phyloP scores from a whole-genome alignment of 331 rosid species.

The Quercus lobata region DNA sequence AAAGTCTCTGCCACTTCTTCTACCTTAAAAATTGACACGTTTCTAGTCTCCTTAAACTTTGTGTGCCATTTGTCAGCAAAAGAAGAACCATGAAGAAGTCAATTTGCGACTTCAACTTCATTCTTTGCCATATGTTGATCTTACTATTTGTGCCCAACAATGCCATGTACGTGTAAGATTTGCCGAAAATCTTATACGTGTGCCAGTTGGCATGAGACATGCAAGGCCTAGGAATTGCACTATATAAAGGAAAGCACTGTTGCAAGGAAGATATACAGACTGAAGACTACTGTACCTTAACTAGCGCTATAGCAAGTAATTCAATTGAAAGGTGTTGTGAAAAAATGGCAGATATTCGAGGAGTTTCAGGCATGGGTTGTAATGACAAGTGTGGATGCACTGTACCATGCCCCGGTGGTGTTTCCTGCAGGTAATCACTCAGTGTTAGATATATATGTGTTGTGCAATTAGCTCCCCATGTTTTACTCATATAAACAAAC shows the following conservation, averaged over 20 bases:
- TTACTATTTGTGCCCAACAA: too few relatives aligned
- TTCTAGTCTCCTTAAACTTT: not conserved
- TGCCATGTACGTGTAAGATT: too few relatives aligned
- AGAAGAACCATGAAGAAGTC: too few relatives aligned
- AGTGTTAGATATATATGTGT: too few relatives aligned
- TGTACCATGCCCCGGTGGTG: conserved; percentile 50
- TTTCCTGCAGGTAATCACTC: conserved; percentile 37
- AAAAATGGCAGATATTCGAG: not conserved
- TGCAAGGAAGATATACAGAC: too few relatives aligned
- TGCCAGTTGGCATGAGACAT: not conserved
- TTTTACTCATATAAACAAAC: not conserved
- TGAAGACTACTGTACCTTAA: too few relatives aligned
- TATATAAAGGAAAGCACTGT: not conserved
- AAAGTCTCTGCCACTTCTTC: not conserved
- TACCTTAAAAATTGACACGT: not conserved
- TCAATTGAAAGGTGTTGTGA: not conserved
- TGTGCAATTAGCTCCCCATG: too few relatives aligned
- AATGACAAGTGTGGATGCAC: conserved; percentile 56
- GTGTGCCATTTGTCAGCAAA: not conserved
- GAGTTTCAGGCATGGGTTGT: not conserved
- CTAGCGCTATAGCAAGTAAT: too few relatives aligned
- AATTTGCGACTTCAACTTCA: too few relatives aligned
- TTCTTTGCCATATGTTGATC: too few relatives aligned
- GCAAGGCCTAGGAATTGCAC: not conserved
- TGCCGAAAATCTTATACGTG: too few relatives aligned